These are phyloP conservation scores for Terana coerulea DNA, from an alignment of 768 basidiomycete species.

Conservation along the genomic window DNA sequence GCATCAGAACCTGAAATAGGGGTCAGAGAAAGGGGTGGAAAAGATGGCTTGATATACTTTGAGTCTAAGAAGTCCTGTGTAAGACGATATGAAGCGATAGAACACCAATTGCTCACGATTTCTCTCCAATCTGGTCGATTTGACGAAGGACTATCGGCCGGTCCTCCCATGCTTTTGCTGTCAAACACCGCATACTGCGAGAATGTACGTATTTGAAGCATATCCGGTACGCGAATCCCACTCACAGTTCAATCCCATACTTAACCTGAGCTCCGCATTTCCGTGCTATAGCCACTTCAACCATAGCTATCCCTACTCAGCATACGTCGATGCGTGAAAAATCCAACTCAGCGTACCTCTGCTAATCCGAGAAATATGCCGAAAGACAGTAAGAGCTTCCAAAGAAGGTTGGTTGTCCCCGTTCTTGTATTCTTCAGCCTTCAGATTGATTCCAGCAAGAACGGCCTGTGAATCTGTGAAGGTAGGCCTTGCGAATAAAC, in stretches of 20 bases:
- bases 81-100: not conserved
- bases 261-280: conserved; percentile 65
- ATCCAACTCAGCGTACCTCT: conserved; percentile 47
- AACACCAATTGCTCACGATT: conserved; percentile 56
- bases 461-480: conserved; percentile 49
- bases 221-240: not conserved
- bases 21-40: not conserved
- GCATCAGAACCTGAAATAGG: conserved; percentile 59
- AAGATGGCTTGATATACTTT: conserved; percentile 17
- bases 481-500: not conserved
- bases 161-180: conserved; percentile 91
- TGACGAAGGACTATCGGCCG: conserved; percentile 81
- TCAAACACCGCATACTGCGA: conserved; percentile 66
- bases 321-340: conserved; percentile 1
- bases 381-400: conserved; percentile 68
- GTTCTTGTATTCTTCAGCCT: conserved; percentile 62
- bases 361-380: conserved; percentile 72
- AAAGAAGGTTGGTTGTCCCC: conserved; percentile 68
- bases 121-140: conserved; percentile 87
- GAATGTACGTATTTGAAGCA: not conserved
- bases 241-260: conserved; percentile 72
- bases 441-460: conserved; percentile 67
- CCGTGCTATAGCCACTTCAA: conserved; percentile 70
- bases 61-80: conserved; percentile 15
- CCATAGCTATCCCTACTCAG: conserved; percentile 47